phyloP scores from a whole-genome alignment of 2,329 filamentous ascomycete species.

The Pseudocercospora vitis region DNA sequence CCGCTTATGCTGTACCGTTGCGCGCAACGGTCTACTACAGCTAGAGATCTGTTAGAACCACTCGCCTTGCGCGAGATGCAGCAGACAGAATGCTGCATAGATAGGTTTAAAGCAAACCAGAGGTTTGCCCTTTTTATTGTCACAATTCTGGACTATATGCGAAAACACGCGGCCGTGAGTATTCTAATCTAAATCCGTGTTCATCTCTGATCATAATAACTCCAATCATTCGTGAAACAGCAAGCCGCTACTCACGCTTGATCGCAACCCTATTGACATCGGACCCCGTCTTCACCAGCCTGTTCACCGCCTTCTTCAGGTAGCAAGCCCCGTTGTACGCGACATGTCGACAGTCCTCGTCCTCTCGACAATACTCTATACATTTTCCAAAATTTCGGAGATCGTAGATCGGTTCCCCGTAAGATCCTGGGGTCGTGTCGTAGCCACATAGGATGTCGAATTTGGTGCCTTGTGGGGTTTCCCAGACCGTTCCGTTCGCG shows the following conservation, averaged over 20 bases:
- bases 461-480: constrained; percentile 2
- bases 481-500: constrained; percentile 3
- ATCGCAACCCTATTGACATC: constrained; percentile 8
- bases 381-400: constrained; percentile 9
- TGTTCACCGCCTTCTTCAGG: constrained; percentile 4
- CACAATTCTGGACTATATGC: no score
- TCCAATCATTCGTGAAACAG: no score
- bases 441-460: constrained; percentile 5
- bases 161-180: no score
- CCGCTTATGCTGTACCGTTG: neutral
- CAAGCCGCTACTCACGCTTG: no score
- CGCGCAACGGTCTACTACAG: no score
- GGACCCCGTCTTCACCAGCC: neutral
- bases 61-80: neutral
- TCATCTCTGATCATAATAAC: no score
- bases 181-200: no score
- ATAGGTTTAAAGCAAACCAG: constrained; percentile 3
- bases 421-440: constrained; percentile 2
- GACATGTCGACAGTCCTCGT: constrained; percentile 4
- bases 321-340: constrained; percentile 9
- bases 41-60: neutral
- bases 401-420: neutral
- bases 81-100: neutral
- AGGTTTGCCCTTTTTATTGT: no score
- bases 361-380: constrained; percentile 1